Evolutionary conservation across 1,284 basidiomycete genomes (phyloP), one percentile per base, ranked within the genome.

Genomic region (Trametes versicolor): DNA sequence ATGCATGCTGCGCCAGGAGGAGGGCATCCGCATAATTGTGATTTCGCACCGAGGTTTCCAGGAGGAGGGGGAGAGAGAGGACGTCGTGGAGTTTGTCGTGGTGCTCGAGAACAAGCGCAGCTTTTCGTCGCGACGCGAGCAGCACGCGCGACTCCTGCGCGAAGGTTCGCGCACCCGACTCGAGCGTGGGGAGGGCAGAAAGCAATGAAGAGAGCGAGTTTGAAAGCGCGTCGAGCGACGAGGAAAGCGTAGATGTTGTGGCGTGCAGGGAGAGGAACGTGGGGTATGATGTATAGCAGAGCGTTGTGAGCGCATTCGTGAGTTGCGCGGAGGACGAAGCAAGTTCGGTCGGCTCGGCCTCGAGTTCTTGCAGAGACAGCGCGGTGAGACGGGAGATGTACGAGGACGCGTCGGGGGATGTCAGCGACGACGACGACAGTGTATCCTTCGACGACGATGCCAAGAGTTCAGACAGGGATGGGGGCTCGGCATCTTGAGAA

Each of bases 1-100:
- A 77, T 0, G 92, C 88, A 73, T 96, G 93, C 8, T 86, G 81
- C 1, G 90, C 83, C 12, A 97, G 85, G 55, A 95, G 91, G 64
- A 98, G 86, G 0, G 95, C 96, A 75, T 98, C 97, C 57, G 90
- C 85, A 79, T 96, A 97, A 78, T 94, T 92, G 8, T 94, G 94
- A 72, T 95, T 96, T 27, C 95, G 86, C 15, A 97, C 92, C 72
- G 95, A 98, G 0, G 95, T 95, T 73, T 97, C 93, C 71, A 97
- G 93, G 29, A 98, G 85, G 55, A 92, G 82, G 6, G 96, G 96
- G 55, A 97, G 87, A 71, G 97, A 95, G 65, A 98, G 87, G 36
- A 98, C 80, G 75, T 98, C 96, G 69, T 93, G 86, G 61, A 98
- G 87, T 76, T 95, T 95, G 75, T 96, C 94, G 75, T 95, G 92